phyloP scores from a whole-genome alignment of 2,329 filamentous ascomycete species.

The Leptoxyphium fumago region DNA sequence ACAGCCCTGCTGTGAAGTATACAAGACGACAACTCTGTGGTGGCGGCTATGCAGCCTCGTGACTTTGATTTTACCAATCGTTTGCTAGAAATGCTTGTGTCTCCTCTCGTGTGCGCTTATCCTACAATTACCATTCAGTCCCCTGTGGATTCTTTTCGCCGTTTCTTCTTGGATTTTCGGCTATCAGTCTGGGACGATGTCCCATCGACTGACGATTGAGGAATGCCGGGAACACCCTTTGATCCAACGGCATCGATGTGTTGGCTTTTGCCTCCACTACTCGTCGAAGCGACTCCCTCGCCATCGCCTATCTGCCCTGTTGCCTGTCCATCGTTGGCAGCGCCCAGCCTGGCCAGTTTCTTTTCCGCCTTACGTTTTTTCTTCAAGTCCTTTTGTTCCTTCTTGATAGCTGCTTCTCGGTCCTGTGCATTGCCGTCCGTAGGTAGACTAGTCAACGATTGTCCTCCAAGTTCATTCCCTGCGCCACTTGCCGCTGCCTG shows the following conservation, averaged over 20 bases:
- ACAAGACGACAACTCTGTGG: too few relatives aligned
- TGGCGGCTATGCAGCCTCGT: too few relatives aligned
- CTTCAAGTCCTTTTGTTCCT: constrained; percentile 7
- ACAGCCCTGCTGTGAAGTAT: too few relatives aligned
- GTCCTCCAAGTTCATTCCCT: background rate
- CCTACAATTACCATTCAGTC: constrained; percentile 3
- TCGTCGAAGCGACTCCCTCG: too few relatives aligned
- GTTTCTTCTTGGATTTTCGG: too few relatives aligned
- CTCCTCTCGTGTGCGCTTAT: constrained; percentile 7
- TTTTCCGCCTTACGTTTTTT: constrained; percentile 4
- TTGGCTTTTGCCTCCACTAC: too few relatives aligned
- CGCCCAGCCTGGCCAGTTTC: constrained; percentile 1
- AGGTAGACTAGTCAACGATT: background rate
- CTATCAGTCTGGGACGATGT: too few relatives aligned
- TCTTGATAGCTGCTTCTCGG: background rate
- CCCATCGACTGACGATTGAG: too few relatives aligned
- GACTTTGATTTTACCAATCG: too few relatives aligned
- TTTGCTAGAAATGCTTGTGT: background rate
- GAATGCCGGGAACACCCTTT: too few relatives aligned
- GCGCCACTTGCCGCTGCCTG: constrained; percentile 4
- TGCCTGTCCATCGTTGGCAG: background rate
- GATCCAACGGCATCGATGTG: too few relatives aligned
- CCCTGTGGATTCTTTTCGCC: background rate
- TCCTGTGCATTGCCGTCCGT: background rate
- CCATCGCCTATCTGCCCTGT: background rate